Evolutionary conservation across 768 basidiomycete genomes (phyloP).

Genomic region (Asterophora parasitica): DNA sequence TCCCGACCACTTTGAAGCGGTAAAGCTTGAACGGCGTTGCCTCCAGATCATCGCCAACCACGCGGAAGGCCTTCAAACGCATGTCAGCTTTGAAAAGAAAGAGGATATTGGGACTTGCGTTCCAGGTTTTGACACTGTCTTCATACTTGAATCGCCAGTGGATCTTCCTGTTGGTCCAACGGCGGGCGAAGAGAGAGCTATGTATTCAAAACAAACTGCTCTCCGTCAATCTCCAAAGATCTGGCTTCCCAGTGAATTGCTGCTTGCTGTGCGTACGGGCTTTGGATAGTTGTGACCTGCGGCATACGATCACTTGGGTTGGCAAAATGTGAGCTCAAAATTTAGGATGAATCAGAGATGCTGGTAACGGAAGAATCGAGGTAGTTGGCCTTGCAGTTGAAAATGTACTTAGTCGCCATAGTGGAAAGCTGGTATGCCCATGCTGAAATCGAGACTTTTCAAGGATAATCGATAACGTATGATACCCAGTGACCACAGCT

Average conservation of each 20-base stretch:
- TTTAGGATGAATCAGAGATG: background rate
- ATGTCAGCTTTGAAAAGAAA: too few relatives aligned
- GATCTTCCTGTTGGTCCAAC: slow-evolving; percentile 2
- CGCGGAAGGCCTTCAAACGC: slow-evolving; percentile 1
- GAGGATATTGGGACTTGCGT: background rate
- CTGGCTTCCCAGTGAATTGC: background rate
- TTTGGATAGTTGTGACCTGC: background rate
- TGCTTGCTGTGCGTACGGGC: background rate
- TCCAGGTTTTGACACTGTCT: slow-evolving; percentile 5
- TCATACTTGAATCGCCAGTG: slow-evolving; percentile 8
- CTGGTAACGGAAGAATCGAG: background rate
- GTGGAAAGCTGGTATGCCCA: background rate
- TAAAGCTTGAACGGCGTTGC: slow-evolving; percentile 3
- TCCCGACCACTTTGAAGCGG: slow-evolving; percentile 1
- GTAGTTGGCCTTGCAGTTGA: slow-evolving; percentile 3
- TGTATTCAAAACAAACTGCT: background rate
- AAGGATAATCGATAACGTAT: too few relatives aligned
- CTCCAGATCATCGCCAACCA: background rate
- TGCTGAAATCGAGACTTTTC: too few relatives aligned
- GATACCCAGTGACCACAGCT: too few relatives aligned
- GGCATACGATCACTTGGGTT: background rate
- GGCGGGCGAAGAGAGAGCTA: background rate
- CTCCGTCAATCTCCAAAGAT: slow-evolving; percentile 4
- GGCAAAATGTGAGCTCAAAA: background rate
- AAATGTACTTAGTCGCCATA: background rate